Percentiles rank a stretch among this genome's conserved stretches.
phyloP scores from a whole-genome alignment of 2,329 filamentous ascomycete species.

The Talaromyces sp. region DNA sequence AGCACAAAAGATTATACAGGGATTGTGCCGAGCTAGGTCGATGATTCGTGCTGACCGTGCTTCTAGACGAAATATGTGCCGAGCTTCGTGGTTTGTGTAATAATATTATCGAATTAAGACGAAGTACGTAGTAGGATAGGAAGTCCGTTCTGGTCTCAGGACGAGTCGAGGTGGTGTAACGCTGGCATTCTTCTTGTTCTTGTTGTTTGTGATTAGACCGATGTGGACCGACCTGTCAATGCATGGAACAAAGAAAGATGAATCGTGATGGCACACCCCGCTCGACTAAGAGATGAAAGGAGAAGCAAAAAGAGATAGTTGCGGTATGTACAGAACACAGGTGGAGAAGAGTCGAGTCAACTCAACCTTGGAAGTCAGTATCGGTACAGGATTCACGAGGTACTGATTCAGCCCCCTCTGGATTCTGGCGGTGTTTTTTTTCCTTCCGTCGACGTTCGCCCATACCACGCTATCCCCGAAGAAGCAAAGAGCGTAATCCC shows the following conservation, averaged over 20 bases:
- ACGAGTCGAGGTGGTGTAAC: slow-evolving; percentile 3
- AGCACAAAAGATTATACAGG: neutral
- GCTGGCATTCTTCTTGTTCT: slow-evolving; percentile 4
- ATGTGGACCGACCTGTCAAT: neutral
- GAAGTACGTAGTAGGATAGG: neutral
- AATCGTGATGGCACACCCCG: neutral
- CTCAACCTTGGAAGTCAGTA: neutral
- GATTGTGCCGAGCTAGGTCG: neutral
- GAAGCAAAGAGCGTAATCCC: neutral
- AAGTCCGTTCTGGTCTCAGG: neutral
- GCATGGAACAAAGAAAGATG: neutral
- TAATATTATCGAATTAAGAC: neutral
- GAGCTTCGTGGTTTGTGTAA: neutral
- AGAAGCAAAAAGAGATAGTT: neutral
- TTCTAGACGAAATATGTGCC: neutral
- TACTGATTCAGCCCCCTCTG: neutral
- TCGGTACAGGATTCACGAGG: no score
- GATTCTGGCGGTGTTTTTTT: neutral
- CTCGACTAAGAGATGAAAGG: neutral
- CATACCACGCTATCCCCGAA: neutral
- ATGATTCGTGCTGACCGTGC: neutral
- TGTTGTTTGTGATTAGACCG: neutral
- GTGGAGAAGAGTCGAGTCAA: neutral
- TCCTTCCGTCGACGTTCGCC: neutral
- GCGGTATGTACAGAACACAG: neutral